Base-by-base conservation (phyloP, 2,329 filamentous ascomycete genomes). In the Microdochium bolleyi region DNA sequence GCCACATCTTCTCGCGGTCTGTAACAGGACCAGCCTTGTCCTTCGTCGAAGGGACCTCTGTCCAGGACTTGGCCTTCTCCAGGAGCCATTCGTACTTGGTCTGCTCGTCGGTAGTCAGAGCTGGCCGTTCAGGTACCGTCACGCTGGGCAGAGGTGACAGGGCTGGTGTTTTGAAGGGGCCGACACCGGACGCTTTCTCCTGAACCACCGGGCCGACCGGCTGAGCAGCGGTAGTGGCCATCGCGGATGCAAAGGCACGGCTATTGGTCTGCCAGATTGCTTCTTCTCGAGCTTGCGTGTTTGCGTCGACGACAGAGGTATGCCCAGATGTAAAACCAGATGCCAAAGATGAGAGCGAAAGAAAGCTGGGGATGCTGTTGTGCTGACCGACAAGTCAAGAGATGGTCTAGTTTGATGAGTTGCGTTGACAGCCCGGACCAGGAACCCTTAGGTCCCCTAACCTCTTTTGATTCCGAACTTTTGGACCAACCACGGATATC, bases 1-100 rank as follows among this genome's bases (percentile, higher is more conserved):
- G 79, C 84, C 90, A 99, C 73, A 94, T 83, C 64, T 83, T 87
- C 72, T 99, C 94, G 50, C 76, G 73, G 54, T 95, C 90, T 50
- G 83, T 84, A 54, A 97, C 72, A 2, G 89, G 83, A 2, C 82
- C 81, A 9, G 67, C 78, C 56, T 78, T 77, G 56, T 70, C 85
- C 52, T 80, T 79, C 7, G 77, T 76, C 16, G 62, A 61, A 13
- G 80, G 81, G 24, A 95, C 72, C 10, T 84, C 82, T 13, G 79
- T 82, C 87, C 91, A 95, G 61, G 74, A 72, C 58, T 80, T 84
- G 48, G 84, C 89, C 51, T 80, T 79, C 49, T 80, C 76, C 48
- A 97, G 80, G 50, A 97, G 77, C 57, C 82, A 74, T 46, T 85
- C 80, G 73, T 96, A 97, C 73, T 96, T 96, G 59, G 77, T 67